phyloP scores from a whole-genome alignment of 192 early-diverging fungal species.

The Linnemannia elongata region DNA sequence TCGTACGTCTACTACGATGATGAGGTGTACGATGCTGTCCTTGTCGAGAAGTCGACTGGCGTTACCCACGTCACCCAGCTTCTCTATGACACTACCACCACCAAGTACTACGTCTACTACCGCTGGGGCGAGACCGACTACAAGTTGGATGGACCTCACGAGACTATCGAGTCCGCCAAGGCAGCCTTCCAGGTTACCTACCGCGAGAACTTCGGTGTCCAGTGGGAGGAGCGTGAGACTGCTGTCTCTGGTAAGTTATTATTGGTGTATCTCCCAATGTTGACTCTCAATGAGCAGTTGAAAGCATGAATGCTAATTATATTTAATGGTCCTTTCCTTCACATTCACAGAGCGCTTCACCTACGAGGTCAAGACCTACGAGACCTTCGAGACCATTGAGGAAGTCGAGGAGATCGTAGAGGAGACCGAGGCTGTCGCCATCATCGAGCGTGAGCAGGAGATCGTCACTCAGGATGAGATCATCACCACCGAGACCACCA shows the following conservation, averaged over 20 bases:
- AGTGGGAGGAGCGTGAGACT: constrained; percentile 28
- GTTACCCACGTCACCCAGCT: constrained; percentile 30
- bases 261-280: no score
- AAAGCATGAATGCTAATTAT: no score
- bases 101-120: constrained; percentile 35
- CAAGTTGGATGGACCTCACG: no score
- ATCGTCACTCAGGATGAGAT: neutral
- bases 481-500: no score
- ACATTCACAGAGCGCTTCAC: constrained; percentile 27
- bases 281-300: no score
- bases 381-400: constrained; percentile 7
- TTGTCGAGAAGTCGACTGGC: constrained; percentile 34
- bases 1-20: constrained; percentile 26
- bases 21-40: no score
- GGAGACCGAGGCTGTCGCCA: neutral
- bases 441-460: neutral
- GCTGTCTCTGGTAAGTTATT: constrained; percentile 13
- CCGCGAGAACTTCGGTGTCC: constrained; percentile 18
- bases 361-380: constrained; percentile 17
- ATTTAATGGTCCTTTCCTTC: neutral
- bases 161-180: no score
- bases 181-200: constrained; percentile 32
- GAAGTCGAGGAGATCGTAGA: constrained; percentile 6
- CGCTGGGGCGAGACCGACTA: constrained; percentile 31
- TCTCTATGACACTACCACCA: constrained; percentile 16